Base-by-base conservation (phyloP, 345 rosid species). In the Syzygium oleosum region DNA sequence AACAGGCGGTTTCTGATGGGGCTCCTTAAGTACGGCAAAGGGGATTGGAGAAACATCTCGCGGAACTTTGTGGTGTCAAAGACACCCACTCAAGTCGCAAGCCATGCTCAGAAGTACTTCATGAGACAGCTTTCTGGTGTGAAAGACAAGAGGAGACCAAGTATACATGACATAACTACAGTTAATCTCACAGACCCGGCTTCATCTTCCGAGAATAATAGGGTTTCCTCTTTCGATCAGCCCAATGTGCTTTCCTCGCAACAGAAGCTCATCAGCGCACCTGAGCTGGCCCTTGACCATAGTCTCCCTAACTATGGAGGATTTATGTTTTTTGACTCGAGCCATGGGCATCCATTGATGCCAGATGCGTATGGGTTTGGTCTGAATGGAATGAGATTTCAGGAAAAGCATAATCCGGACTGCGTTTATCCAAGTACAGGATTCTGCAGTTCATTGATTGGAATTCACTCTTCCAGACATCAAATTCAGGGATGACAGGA, bases 91-190 rank as follows among this genome's bases (percentile, higher is more conserved):
- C 99, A 98, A 91, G 99, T 98, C 10, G 99, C 99, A 19, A 98
- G 99, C 92, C 99, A 98, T 88, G 99, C 99, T 21, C 99, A 98
- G 89, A 98, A 98, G 91, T 98, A 98, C 91, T 98, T 95, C 88
- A 97, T 95, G 51, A 92, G 99, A 90, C 98, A 98, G 88, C 94
- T 92, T 77, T 92, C 99, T 3, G 98, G 95, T 65, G 94, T 93
- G 84, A 97, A 95, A 88, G 98, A 97, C 52, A 95, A 96, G 92
- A 94, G 96, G 86, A 90, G 99, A 87, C 99, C 99, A 55, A 97
- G 99, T 92, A 97, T 96, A 88, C 99, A 97, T 88, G 99, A 97
- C 91, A 96, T 94, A 77, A 96, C 98, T 9, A 95, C 96, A 53
- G 85, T 89, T 84, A 96, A 93, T 91, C 92, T 96, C 86, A 85